Evolutionary conservation across 179 eudicot genomes (phyloP).

Genomic region (Pouteria campechiana): DNA sequence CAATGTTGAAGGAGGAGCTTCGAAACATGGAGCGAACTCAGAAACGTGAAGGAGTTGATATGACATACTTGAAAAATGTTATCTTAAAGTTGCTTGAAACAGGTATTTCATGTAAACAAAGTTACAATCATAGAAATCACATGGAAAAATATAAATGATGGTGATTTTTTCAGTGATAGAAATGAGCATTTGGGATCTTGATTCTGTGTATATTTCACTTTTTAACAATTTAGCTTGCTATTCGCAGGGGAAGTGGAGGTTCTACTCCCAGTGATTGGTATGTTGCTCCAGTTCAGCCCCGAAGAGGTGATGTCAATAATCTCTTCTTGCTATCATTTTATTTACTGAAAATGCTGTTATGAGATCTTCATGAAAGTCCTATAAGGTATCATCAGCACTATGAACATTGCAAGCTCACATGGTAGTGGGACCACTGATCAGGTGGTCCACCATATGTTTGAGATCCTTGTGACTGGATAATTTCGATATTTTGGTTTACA

Average conservation of each 20-base stretch:
- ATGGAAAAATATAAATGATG: neutral
- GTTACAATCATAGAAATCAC: neutral
- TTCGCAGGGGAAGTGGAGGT: slow-evolving; percentile 89
- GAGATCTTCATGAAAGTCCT: neutral
- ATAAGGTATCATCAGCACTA: neutral
- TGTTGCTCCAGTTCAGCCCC: slow-evolving; percentile 99
- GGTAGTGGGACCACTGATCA: neutral
- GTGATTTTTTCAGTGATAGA: neutral
- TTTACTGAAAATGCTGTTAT: neutral
- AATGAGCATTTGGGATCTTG: neutral
- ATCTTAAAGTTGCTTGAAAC: slow-evolving; percentile 95
- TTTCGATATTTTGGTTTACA: neutral
- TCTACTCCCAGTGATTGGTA: slow-evolving; percentile 85
- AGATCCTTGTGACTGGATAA: neutral
- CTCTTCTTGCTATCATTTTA: neutral
- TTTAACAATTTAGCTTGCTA: neutral
- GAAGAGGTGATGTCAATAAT: slow-evolving; percentile 57
- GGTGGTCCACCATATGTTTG: neutral
- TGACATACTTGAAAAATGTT: slow-evolving; percentile 96
- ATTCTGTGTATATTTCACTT: neutral
- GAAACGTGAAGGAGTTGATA: slow-evolving; percentile 95
- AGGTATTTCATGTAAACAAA: slow-evolving; percentile 29
- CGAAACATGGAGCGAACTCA: slow-evolving; percentile 82
- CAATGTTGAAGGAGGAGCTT: slow-evolving; percentile 92
- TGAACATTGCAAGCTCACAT: neutral